Conservation (phyloP, 192 early-diverging fungal species). For the Coemansia asiatica region DNA sequence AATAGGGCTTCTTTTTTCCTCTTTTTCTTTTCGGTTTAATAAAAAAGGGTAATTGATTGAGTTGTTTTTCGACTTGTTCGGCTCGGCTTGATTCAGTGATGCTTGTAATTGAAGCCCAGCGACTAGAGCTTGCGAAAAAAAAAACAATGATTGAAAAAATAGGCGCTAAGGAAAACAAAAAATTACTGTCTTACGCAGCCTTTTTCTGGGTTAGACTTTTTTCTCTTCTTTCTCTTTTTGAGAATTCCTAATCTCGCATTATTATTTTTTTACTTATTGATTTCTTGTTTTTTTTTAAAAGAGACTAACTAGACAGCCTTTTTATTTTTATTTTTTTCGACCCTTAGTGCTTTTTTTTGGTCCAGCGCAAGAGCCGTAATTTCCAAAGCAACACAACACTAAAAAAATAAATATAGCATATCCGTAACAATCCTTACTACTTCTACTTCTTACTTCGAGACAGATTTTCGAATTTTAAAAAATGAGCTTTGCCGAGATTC, state of each 20-base stretch:
- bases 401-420: neutral
- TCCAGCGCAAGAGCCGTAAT: neutral
- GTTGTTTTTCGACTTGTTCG: neutral
- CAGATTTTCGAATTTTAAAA: conserved; percentile 13
- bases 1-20: neutral
- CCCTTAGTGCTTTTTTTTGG: neutral
- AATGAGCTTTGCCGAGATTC: conserved; percentile 74
- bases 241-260: conserved; percentile 3
- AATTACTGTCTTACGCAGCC: neutral
- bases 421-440: neutral
- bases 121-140: neutral
- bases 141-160: neutral
- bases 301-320: neutral
- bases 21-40: neutral
- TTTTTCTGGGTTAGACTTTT: neutral
- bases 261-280: neutral
- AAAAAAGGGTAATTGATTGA: neutral
- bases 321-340: conserved; percentile 7
- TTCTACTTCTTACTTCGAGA: conserved; percentile 1
- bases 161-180: neutral
- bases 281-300: neutral
- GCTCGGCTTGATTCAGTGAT: neutral
- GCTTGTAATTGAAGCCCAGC: neutral
- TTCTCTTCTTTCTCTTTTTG: neutral
- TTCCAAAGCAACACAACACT: neutral